Conservation (phyloP, 2,329 filamentous ascomycete genomes). For the Cytospora piceicola region DNA sequence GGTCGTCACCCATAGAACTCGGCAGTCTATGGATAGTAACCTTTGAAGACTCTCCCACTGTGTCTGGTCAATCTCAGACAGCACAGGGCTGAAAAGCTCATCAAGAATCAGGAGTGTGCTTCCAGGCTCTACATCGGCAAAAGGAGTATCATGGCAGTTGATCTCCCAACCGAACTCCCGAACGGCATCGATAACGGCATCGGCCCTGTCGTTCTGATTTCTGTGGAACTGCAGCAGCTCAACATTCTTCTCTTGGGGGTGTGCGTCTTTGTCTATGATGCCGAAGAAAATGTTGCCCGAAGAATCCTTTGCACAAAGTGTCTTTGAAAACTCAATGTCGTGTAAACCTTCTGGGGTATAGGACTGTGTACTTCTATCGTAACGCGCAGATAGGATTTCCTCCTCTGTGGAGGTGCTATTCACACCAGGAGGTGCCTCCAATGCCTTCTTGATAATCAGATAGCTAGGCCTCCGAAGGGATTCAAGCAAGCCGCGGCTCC, state of each 20-base stretch:
- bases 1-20: conserved; percentile 7
- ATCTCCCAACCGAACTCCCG: conserved; percentile 7
- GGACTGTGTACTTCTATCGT: background rate
- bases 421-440: background rate
- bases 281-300: conserved; percentile 6
- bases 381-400: background rate
- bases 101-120: conserved; percentile 12
- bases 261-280: conserved; percentile 11
- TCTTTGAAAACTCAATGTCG: conserved; percentile 4
- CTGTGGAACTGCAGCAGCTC: conserved; percentile 7
- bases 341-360: conserved; percentile 7
- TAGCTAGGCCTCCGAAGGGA: conserved; percentile 8
- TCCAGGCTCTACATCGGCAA: conserved; percentile 9
- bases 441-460: conserved; percentile 5
- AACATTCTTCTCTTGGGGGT: conserved; percentile 4
- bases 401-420: conserved; percentile 4
- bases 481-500: conserved; percentile 6
- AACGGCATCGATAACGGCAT: conserved; percentile 4
- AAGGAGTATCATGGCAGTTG: conserved; percentile 6
- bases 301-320: conserved; percentile 7
- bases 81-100: conserved; percentile 8
- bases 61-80: conserved; percentile 8
- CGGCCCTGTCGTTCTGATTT: conserved; percentile 7
- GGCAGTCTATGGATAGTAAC: conserved; percentile 10
- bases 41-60: conserved; percentile 10